Conservation (phyloP, 352 stramenopile species). For the Pythium dissimile region DNA sequence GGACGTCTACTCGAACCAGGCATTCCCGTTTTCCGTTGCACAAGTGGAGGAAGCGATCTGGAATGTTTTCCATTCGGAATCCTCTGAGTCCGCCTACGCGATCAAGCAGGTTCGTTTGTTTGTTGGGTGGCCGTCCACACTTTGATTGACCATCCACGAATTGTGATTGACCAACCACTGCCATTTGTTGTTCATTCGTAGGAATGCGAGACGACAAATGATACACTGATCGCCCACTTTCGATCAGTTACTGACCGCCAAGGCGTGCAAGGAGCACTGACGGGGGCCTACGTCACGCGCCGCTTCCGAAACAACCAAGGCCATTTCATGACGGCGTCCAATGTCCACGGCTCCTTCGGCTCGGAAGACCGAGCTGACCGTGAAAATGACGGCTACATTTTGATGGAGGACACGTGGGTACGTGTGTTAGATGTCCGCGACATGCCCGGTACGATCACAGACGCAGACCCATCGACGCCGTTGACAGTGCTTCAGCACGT, state of each 20-base stretch:
- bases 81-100: background rate
- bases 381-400: background rate
- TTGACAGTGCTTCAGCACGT: background rate
- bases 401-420: background rate
- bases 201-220: background rate
- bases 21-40: background rate
- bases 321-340: background rate
- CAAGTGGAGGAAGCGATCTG: constrained; percentile 5
- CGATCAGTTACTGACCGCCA: background rate
- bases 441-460: background rate
- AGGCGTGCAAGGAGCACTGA: background rate
- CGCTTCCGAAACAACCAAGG: background rate
- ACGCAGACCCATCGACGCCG: background rate
- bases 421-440: background rate
- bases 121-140: background rate
- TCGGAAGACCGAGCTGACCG: background rate
- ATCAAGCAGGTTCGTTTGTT: background rate
- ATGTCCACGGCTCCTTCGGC: background rate
- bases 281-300: background rate
- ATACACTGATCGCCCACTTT: background rate
- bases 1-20: constrained; percentile 5
- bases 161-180: background rate
- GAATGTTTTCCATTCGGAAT: background rate
- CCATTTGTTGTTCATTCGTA: background rate
- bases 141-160: background rate